phyloP scores from a whole-genome alignment of 1,284 basidiomycete species.

The Austroboletus niveus region DNA sequence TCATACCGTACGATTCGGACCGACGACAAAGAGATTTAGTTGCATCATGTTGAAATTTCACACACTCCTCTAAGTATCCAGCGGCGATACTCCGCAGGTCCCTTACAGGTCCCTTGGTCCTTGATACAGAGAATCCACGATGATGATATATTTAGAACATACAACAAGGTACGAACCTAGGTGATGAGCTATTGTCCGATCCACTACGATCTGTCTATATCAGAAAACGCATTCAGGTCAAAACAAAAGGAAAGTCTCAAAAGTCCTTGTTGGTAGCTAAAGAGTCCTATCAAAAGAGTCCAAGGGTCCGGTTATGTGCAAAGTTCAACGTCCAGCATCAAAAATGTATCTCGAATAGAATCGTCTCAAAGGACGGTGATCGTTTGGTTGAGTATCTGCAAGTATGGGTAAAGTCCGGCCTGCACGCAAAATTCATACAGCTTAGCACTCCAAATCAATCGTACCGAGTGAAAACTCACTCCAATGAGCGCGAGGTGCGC shows the following conservation, averaged over 20 bases:
- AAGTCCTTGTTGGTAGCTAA: background rate
- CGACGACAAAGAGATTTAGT: background rate
- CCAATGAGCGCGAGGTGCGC: slow-evolving; percentile 21
- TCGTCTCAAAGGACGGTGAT: slow-evolving; percentile 19
- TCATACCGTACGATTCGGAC: background rate
- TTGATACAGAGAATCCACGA: no score
- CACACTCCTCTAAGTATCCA: background rate
- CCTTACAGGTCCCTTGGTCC: no score
- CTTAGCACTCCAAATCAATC: background rate
- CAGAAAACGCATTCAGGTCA: background rate
- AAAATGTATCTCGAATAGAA: background rate
- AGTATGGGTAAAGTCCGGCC: slow-evolving; percentile 19
- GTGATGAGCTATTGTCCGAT: background rate
- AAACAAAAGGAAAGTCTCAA: background rate
- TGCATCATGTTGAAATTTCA: background rate
- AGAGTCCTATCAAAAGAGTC: background rate
- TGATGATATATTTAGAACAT: background rate
- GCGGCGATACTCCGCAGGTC: background rate
- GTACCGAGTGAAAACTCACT: slow-evolving; percentile 15
- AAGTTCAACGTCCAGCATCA: background rate
- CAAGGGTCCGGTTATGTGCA: background rate
- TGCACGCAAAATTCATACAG: background rate
- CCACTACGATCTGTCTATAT: background rate
- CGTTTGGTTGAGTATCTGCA: slow-evolving; percentile 29
- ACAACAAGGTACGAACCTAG: background rate